Percentiles rank a stretch among this genome's conserved stretches.
These are phyloP conservation scores for Trichothecium sympodiale DNA, from an alignment of 2,329 filamentous ascomycete species.

Conservation along the genomic window DNA sequence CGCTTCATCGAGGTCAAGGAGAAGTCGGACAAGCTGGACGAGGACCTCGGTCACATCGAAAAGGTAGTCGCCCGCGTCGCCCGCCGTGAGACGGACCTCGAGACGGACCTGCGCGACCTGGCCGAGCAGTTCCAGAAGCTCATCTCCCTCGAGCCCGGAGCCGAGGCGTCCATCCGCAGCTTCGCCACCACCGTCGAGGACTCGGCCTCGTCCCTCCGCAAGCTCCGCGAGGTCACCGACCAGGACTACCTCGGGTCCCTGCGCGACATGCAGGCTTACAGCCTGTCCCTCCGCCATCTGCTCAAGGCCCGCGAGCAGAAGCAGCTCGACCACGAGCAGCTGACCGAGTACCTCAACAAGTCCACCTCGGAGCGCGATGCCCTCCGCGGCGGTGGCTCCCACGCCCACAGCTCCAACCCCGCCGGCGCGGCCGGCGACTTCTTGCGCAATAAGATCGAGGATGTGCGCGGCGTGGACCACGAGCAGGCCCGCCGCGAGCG, in stretches of 20 bases:
- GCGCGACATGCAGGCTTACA: slow-evolving; percentile 93
- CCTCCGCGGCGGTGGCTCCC: slow-evolving; percentile 46
- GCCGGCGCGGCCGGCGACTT: slow-evolving; percentile 56
- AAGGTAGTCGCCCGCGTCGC: slow-evolving; percentile 91
- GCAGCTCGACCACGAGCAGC: slow-evolving; percentile 91
- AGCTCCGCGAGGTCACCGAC: slow-evolving; percentile 83
- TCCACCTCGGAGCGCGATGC: slow-evolving; percentile 77
- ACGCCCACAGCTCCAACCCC: slow-evolving; percentile 47
- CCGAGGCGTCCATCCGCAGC: slow-evolving; percentile 70
- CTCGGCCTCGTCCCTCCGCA: slow-evolving; percentile 64
- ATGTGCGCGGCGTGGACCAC: slow-evolving; percentile 92
- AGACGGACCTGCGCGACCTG: slow-evolving; percentile 78
- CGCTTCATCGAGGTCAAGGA: slow-evolving; percentile 92
- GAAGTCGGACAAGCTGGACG: slow-evolving; percentile 84
- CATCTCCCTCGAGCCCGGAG: slow-evolving; percentile 75
- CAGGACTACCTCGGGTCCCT: slow-evolving; percentile 90
- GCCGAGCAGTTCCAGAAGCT: slow-evolving; percentile 93
- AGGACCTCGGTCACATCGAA: slow-evolving; percentile 85
- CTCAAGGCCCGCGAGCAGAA: slow-evolving; percentile 94
- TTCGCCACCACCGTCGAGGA: slow-evolving; percentile 83
- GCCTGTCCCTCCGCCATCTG: slow-evolving; percentile 72
- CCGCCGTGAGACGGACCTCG: slow-evolving; percentile 76
- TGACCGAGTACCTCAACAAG: slow-evolving; percentile 92
- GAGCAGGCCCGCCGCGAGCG: slow-evolving; percentile 82
- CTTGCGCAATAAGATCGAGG: slow-evolving; percentile 87